Evolutionary conservation across 2,329 filamentous ascomycete species (phyloP).

Genomic region (Allantophomopsis cytisporea): DNA sequence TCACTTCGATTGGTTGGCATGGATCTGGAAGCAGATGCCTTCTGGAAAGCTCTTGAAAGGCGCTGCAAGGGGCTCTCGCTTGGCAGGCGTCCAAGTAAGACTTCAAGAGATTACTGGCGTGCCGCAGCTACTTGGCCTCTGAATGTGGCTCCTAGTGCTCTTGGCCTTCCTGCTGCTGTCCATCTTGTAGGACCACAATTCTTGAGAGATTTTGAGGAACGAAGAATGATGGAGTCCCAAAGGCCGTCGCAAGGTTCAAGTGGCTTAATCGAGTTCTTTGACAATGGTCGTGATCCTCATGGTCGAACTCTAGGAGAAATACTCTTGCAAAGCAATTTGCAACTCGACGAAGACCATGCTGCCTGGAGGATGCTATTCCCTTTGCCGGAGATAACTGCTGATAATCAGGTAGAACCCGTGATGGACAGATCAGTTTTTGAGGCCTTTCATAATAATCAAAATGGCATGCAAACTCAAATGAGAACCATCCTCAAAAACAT

Average conservation of each 20-base stretch:
- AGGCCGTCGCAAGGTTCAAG: no score
- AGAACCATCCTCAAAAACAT: conserved; percentile 30
- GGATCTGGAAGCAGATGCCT: conserved; percentile 26
- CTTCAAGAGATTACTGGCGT: conserved; percentile 31
- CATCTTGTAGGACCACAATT: conserved; percentile 6
- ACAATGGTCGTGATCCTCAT: background rate
- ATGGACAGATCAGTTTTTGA: conserved; percentile 28
- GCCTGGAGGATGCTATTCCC: conserved; percentile 45
- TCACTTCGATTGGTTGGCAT: conserved; percentile 37
- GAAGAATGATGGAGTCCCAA: background rate
- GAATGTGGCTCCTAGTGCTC: conserved; percentile 27
- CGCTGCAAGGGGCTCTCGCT: conserved; percentile 11
- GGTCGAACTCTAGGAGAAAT: conserved; percentile 31
- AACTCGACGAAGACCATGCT: conserved; percentile 32
- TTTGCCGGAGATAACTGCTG: conserved; percentile 31
- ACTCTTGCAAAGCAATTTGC: conserved; percentile 23
- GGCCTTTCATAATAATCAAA: conserved; percentile 25
- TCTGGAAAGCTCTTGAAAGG: conserved; percentile 25
- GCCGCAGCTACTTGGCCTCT: conserved; percentile 28
- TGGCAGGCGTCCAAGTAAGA: conserved; percentile 11
- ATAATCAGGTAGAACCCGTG: conserved; percentile 27
- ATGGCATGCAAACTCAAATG: conserved; percentile 22
- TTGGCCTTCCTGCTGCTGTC: conserved; percentile 20
- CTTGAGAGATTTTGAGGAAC: conserved; percentile 8
- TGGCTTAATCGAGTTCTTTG: no score